phyloP scores from a whole-genome alignment of 306 rosid species.

The Cicer chorassanicum region DNA sequence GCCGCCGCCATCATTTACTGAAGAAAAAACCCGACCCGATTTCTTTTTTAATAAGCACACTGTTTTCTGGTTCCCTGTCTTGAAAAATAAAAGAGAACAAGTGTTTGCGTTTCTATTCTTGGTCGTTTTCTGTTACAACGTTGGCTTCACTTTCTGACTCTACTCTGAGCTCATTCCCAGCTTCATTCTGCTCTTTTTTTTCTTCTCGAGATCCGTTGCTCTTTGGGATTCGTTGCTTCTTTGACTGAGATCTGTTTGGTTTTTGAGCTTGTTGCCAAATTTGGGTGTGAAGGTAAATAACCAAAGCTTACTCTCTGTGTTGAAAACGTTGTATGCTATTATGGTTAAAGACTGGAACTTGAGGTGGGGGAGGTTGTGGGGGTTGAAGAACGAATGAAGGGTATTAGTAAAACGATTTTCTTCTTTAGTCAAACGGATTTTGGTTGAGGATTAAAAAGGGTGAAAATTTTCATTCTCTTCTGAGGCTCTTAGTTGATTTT shows the following conservation, averaged over 20 bases:
- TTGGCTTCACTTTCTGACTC: slow-evolving; percentile 40
- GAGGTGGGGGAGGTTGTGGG: slow-evolving; percentile 55
- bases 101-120: slow-evolving; percentile 38
- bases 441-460: slow-evolving; percentile 61
- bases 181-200: slow-evolving; percentile 34
- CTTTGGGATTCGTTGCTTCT: slow-evolving; percentile 50
- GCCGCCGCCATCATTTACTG: slow-evolving; percentile 32
- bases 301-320: neutral
- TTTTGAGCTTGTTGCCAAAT: slow-evolving; percentile 42
- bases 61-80: slow-evolving; percentile 42
- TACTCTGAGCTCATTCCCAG: slow-evolving; percentile 41
- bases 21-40: slow-evolving; percentile 34
- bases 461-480: slow-evolving; percentile 43
- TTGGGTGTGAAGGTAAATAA: slow-evolving; percentile 20
- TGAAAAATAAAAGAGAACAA: slow-evolving; percentile 14
- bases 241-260: slow-evolving; percentile 67
- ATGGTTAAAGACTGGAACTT: slow-evolving; percentile 51
- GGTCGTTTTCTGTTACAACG: slow-evolving; percentile 44
- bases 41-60: neutral
- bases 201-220: slow-evolving; percentile 62
- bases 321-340: slow-evolving; percentile 42
- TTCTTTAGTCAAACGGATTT: slow-evolving; percentile 70
- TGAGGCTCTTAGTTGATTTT: slow-evolving; percentile 18
- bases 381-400: slow-evolving; percentile 72
- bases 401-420: slow-evolving; percentile 51